These are phyloP conservation scores for Lasiodiplodia gonubiensis DNA, from an alignment of 2,329 filamentous ascomycete species.

Conservation along the genomic window DNA sequence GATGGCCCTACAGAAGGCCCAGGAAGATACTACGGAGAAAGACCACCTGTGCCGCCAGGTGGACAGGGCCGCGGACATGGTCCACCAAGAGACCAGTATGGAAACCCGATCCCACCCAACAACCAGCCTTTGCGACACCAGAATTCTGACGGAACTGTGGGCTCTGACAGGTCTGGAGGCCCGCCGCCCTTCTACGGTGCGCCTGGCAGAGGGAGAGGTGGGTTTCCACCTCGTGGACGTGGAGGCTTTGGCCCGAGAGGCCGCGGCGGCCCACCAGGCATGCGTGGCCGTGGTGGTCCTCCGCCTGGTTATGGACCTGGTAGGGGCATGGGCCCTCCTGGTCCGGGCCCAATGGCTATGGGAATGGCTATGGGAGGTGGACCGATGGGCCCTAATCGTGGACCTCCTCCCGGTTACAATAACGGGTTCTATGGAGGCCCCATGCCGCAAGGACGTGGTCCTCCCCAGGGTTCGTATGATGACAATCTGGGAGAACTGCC, in stretches of 20 bases:
- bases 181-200: conserved; percentile 39
- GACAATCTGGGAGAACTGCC: conserved; percentile 46
- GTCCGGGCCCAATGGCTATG: conserved; percentile 37
- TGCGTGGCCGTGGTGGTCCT: conserved; percentile 40
- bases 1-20: conserved; percentile 48
- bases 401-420: conserved; percentile 50
- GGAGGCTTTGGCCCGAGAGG: conserved; percentile 46
- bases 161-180: conserved; percentile 49
- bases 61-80: conserved; percentile 36
- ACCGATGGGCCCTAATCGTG: conserved; percentile 50
- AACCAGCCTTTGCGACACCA: conserved; percentile 47
- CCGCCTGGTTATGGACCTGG: conserved; percentile 49
- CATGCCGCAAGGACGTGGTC: conserved; percentile 50
- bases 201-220: conserved; percentile 31
- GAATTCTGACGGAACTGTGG: conserved; percentile 44
- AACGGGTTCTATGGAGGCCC: conserved; percentile 44
- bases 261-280: conserved; percentile 39
- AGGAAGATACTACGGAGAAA: conserved; percentile 41
- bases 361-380: conserved; percentile 33
- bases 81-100: conserved; percentile 65
- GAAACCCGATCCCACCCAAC: conserved; percentile 56
- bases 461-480: conserved; percentile 45
- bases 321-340: conserved; percentile 40
- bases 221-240: conserved; percentile 41
- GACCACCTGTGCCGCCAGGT: conserved; percentile 39